A percentile compares a stretch with the other conserved stretches of the same genome.
Evolutionary conservation across 768 basidiomycete genomes (phyloP).

Genomic region (Gloeophyllum trabeum): DNA sequence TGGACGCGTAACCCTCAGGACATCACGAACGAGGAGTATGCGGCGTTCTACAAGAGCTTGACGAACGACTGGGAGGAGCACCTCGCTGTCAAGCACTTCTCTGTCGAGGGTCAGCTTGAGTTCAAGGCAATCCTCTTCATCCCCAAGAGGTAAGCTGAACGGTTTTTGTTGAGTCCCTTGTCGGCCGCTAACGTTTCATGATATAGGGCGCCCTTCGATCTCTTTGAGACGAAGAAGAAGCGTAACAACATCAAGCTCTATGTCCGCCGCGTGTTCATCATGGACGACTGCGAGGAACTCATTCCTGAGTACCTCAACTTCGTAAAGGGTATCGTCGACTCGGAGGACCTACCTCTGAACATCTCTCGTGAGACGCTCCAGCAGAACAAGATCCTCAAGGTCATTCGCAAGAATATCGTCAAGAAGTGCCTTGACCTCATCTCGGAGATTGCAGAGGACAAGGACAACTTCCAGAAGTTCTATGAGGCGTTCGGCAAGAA

Average conservation of each 20-base stretch:
- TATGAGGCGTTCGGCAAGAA: constrained; percentile 99
- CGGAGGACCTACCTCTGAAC: constrained; percentile 98
- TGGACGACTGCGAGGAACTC: constrained; percentile 95
- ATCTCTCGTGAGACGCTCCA: constrained; percentile 99
- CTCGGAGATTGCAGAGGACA: constrained; percentile 97
- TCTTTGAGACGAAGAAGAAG: constrained; percentile 99
- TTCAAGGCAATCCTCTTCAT: constrained; percentile 99
- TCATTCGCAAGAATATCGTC: constrained; percentile 98
- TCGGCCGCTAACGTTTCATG: too few species aligned
- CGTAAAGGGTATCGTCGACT: constrained; percentile 99
- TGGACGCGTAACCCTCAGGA: constrained; percentile 98
- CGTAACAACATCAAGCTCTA: constrained; percentile 99
- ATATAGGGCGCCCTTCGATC: constrained; percentile 88
- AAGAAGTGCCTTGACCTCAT: constrained; percentile 96
- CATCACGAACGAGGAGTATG: constrained; percentile 90
- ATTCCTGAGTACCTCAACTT: constrained; percentile 99
- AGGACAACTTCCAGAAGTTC: constrained; percentile 96
- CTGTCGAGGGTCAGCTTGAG: constrained; percentile 99
- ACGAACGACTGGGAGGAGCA: constrained; percentile 99
- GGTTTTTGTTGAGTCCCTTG: neutral
- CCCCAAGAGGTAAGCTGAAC: constrained; percentile 87
- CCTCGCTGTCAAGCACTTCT: constrained; percentile 99
- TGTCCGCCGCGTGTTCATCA: constrained; percentile 99
- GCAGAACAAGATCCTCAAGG: constrained; percentile 99
- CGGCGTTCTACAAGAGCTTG: constrained; percentile 96